phyloP scores from a whole-genome alignment of 176 grass and related monocot species.

The Aegilops longissima region DNA sequence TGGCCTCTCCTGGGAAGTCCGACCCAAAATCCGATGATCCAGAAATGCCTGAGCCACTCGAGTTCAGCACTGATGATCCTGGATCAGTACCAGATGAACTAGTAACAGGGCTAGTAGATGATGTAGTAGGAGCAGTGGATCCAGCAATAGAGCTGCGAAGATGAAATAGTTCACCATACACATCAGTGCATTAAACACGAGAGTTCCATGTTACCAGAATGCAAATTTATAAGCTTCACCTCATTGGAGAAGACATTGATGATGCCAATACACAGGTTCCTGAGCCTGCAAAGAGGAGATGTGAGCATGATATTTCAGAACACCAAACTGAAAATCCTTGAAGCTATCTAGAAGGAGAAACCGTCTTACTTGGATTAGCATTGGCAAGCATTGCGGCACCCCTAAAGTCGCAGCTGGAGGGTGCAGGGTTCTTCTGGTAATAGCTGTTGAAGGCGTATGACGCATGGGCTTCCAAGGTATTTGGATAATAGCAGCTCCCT shows the following conservation, averaged over 20 bases:
- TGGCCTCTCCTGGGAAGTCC: slow-evolving; percentile 29
- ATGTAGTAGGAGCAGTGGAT: slow-evolving; percentile 20
- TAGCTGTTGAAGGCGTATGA: slow-evolving; percentile 88
- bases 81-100: slow-evolving; percentile 39
- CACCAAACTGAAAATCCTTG: not conserved
- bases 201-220: not conserved
- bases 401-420: slow-evolving; percentile 73
- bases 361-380: slow-evolving; percentile 72
- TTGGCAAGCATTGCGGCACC: slow-evolving; percentile 59
- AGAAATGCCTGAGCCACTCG: slow-evolving; percentile 28
- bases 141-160: slow-evolving; percentile 44
- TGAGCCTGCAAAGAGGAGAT: slow-evolving; percentile 51
- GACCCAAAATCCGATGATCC: slow-evolving; percentile 39
- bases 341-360: not conserved
- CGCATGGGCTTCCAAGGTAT: slow-evolving; percentile 71
- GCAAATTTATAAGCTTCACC: slow-evolving; percentile 33
- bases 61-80: slow-evolving; percentile 59
- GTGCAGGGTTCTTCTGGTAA: slow-evolving; percentile 69
- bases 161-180: slow-evolving; percentile 19
- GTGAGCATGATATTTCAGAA: not conserved
- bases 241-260: slow-evolving; percentile 29
- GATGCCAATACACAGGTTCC: slow-evolving; percentile 51
- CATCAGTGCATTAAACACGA: not conserved
- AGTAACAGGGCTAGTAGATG: slow-evolving; percentile 27
- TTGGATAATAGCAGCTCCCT: slow-evolving; percentile 74